A percentile compares a stretch with the other conserved stretches of the same genome.
Conservation (phyloP, 1,139 yeast genomes). For the Magnusiomyces sp. region DNA sequence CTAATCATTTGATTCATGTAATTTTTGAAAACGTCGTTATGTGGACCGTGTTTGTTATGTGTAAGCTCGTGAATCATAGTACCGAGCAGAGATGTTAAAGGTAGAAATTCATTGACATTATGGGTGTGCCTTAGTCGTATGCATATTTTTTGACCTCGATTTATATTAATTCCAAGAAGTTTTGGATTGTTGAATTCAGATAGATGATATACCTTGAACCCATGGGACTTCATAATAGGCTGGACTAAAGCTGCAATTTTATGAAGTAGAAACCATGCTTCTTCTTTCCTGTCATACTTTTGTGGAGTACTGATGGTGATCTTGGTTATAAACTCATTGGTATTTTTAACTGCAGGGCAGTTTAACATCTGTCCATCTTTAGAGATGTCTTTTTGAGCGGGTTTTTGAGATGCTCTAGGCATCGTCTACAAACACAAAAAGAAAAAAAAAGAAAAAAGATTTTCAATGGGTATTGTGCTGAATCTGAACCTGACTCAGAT, state of each 20-base stretch:
- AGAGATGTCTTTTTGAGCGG: background rate
- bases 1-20: constrained; percentile 52
- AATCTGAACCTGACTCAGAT: too few species aligned
- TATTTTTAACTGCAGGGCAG: background rate
- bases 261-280: constrained; percentile 28
- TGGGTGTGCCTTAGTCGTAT: constrained; percentile 57
- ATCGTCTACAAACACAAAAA: too few species aligned
- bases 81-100: constrained; percentile 62
- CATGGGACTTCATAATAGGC: constrained; percentile 65
- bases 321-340: background rate
- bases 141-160: constrained; percentile 67
- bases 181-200: constrained; percentile 77
- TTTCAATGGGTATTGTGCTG: too few species aligned
- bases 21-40: constrained; percentile 61
- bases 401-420: too few species aligned
- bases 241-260: constrained; percentile 30
- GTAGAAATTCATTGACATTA: constrained; percentile 50
- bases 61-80: constrained; percentile 85
- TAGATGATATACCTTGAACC: constrained; percentile 56
- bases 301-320: background rate
- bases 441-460: too few species aligned
- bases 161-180: constrained; percentile 78
- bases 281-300: constrained; percentile 15
- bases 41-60: constrained; percentile 76
- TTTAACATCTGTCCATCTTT: background rate